These are phyloP conservation scores for Colletotrichum sp. DNA, from an alignment of 2,329 filamentous ascomycete species.

Conservation along the genomic window DNA sequence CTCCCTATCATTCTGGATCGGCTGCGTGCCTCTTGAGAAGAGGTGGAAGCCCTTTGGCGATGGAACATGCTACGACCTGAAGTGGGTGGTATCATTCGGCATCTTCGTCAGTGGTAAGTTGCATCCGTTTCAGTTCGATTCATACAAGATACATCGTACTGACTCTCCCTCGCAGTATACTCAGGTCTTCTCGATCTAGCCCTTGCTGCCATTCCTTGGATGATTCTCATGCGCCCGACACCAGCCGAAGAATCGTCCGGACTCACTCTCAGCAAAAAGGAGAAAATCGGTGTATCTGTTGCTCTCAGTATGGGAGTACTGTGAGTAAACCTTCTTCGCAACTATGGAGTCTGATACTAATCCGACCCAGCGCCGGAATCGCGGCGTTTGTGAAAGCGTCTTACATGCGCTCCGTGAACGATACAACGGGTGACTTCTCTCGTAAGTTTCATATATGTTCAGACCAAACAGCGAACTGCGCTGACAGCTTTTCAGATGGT, in stretches of 20 bases:
- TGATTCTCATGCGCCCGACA: slow-evolving; percentile 33
- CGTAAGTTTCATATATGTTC: not conserved
- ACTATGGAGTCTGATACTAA: not conserved
- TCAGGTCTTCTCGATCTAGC: slow-evolving; percentile 39
- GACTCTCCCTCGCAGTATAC: slow-evolving; percentile 21
- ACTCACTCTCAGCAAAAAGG: slow-evolving; percentile 27
- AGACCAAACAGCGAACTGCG: not conserved
- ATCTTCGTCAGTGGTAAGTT: slow-evolving; percentile 14
- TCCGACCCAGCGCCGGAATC: slow-evolving; percentile 15
- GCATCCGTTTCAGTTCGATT: fast-evolving
- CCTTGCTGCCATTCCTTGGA: slow-evolving; percentile 40
- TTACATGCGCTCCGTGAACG: slow-evolving; percentile 14
- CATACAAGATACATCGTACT: not conserved
- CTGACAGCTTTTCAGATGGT: slow-evolving; percentile 26
- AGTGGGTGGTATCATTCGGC: slow-evolving; percentile 12
- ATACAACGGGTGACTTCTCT: slow-evolving; percentile 9
- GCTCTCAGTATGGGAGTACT: slow-evolving; percentile 36
- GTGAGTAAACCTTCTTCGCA: not conserved
- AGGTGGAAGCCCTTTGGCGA: slow-evolving; percentile 19
- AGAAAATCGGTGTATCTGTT: slow-evolving; percentile 38
- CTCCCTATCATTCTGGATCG: slow-evolving; percentile 26
- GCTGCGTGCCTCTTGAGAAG: slow-evolving; percentile 24
- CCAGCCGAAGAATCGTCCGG: slow-evolving; percentile 7
- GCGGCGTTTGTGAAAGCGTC: slow-evolving; percentile 22
- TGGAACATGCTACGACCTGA: slow-evolving; percentile 11